Conservation (phyloP, 257 asterid species). For the Schizonepeta tenuifolia region DNA sequence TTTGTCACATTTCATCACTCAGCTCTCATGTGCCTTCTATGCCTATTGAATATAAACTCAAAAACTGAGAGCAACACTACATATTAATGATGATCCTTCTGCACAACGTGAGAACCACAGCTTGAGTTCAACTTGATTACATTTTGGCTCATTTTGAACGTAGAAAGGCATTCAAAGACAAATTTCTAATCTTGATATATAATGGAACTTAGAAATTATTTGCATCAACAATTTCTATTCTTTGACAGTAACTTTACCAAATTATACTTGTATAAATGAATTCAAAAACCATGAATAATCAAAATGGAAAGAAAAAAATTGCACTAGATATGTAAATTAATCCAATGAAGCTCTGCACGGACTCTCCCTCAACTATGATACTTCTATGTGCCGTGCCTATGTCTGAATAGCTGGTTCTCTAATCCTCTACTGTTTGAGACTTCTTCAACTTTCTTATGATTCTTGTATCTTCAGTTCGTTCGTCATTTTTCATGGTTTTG, state of each 20-base stretch:
- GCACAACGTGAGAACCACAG: too few relatives aligned
- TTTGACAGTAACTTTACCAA: constrained; percentile 2
- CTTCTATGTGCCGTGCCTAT: background rate
- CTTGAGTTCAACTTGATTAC: too few relatives aligned
- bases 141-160: too few relatives aligned
- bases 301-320: background rate
- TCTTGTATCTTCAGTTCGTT: background rate
- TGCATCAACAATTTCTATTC: background rate
- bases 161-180: too few relatives aligned
- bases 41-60: too few relatives aligned
- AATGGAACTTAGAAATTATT: background rate
- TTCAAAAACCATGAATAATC: background rate
- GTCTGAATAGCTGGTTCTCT: constrained; percentile 5
- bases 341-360: background rate
- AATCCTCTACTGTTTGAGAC: background rate
- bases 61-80: too few relatives aligned
- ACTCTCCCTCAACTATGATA: background rate
- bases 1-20: too few relatives aligned
- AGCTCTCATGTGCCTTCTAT: too few relatives aligned
- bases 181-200: too few relatives aligned
- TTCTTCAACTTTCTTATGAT: background rate
- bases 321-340: background rate
- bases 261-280: background rate
- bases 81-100: too few relatives aligned
- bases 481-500: background rate